These are phyloP conservation scores for Podospora comata DNA, from an alignment of 495 filamentous ascomycete genomes.

Conservation along the genomic window DNA sequence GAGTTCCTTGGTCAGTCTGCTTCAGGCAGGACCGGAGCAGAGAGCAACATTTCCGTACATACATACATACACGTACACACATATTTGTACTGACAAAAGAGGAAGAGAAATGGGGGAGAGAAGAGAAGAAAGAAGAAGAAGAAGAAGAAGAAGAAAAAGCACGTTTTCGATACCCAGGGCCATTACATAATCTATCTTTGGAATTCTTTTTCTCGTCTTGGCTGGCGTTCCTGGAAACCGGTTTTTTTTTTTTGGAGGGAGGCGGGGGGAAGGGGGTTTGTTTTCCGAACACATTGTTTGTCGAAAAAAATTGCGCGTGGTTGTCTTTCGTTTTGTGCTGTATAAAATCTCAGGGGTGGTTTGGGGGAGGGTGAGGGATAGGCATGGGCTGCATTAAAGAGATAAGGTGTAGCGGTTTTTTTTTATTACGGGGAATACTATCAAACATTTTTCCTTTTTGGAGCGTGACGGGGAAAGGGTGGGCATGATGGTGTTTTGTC, in stretches of 20 bases:
- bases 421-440: neutral
- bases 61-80: neutral
- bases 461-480: neutral
- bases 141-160: neutral
- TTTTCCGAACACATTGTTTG: neutral
- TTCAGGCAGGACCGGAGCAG: slow-evolving; percentile 12
- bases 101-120: neutral
- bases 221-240: neutral
- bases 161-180: slow-evolving; percentile 9
- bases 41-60: neutral
- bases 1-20: neutral
- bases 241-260: neutral
- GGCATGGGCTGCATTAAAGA: neutral
- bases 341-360: neutral
- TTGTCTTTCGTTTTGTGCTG: neutral
- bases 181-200: slow-evolving; percentile 1
- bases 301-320: neutral
- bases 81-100: neutral
- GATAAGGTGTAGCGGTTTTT: neutral
- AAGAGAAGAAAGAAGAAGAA: neutral
- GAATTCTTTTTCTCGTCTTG: neutral
- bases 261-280: neutral
- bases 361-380: neutral
- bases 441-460: neutral
- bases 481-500: neutral